These are phyloP conservation scores for Diospyros lotus DNA, from an alignment of 148 eudicot genomes.

Conservation along the genomic window DNA sequence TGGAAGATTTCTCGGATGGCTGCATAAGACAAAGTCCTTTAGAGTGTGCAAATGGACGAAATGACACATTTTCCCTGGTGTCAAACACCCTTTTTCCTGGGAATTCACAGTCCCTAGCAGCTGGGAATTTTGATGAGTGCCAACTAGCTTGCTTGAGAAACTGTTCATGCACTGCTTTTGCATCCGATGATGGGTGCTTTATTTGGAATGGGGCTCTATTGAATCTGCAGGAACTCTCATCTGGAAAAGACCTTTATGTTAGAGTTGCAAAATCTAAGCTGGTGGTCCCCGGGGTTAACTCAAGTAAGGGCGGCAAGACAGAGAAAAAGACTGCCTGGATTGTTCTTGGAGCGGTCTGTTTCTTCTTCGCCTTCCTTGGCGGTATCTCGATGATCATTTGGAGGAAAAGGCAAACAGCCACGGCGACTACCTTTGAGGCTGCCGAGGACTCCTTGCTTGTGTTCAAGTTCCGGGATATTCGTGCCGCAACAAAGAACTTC, in stretches of 20 bases:
- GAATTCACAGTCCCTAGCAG: neutral
- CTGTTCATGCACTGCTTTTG: conserved; percentile 40
- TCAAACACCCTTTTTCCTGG: neutral
- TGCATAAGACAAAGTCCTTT: too few relatives aligned
- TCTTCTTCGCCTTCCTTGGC: conserved; percentile 12
- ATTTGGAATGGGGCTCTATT: conserved; percentile 34
- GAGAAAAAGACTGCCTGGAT: conserved; percentile 22
- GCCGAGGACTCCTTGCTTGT: conserved; percentile 41
- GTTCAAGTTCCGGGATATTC: conserved; percentile 32
- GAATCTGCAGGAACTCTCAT: conserved; percentile 28
- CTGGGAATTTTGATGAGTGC: conserved; percentile 22
- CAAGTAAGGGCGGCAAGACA: neutral
- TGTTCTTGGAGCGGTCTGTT: conserved; percentile 14
- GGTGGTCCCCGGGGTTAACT: conserved; percentile 28
- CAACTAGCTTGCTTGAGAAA: conserved; percentile 26
- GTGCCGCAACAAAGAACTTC: conserved; percentile 43
- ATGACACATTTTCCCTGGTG: too few relatives aligned
- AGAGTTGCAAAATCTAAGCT: conserved; percentile 31
- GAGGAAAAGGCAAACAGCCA: conserved; percentile 2
- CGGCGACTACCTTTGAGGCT: neutral
- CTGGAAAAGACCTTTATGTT: conserved; percentile 27
- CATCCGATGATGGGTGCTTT: conserved; percentile 26
- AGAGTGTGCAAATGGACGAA: too few relatives aligned
- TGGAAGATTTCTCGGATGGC: too few relatives aligned
- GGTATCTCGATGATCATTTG: conserved; percentile 14